Evolutionary conservation across 768 basidiomycete species (phyloP).

Genomic region (Pleurotus giganteus): DNA sequence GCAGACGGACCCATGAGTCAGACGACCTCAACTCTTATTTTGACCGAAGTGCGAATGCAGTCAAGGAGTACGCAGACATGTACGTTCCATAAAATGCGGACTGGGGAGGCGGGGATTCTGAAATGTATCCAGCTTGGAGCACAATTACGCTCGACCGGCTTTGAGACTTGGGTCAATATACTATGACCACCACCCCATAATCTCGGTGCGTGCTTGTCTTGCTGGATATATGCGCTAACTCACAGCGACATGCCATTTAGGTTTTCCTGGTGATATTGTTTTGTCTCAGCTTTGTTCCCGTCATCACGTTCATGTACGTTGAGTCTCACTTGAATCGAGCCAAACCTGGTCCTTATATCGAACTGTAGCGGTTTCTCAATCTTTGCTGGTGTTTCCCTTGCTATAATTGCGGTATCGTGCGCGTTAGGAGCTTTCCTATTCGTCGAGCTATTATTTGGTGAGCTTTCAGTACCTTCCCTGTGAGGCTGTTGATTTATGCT

Average conservation of each 20-base stretch:
- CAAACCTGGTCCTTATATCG: neutral
- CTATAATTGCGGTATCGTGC: constrained; percentile 32
- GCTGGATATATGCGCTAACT: neutral
- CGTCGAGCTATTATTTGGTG: constrained; percentile 30
- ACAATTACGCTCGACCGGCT: constrained; percentile 41
- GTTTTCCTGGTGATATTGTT: constrained; percentile 39
- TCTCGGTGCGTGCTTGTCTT: constrained; percentile 25
- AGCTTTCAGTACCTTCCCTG: constrained; percentile 1
- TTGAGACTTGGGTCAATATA: constrained; percentile 27
- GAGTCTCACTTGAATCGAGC: neutral
- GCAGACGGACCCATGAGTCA: neutral
- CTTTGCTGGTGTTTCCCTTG: constrained; percentile 28
- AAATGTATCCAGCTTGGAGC: constrained; percentile 36
- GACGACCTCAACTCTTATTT: constrained; percentile 32
- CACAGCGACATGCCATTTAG: constrained; percentile 23
- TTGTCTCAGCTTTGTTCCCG: constrained; percentile 31
- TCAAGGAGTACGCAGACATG: constrained; percentile 34
- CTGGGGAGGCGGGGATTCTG: neutral
- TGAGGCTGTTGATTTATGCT: neutral
- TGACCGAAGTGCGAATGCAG: constrained; percentile 32
- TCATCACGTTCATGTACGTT: constrained; percentile 37
- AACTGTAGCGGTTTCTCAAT: constrained; percentile 25
- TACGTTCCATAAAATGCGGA: constrained; percentile 12
- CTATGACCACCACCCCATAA: constrained; percentile 31
- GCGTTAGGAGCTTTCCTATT: constrained; percentile 29